Percentiles rank a stretch among this genome's conserved stretches.
phyloP scores from a whole-genome alignment of 2,329 filamentous ascomycete species.

The Parascedosporium putredinis region DNA sequence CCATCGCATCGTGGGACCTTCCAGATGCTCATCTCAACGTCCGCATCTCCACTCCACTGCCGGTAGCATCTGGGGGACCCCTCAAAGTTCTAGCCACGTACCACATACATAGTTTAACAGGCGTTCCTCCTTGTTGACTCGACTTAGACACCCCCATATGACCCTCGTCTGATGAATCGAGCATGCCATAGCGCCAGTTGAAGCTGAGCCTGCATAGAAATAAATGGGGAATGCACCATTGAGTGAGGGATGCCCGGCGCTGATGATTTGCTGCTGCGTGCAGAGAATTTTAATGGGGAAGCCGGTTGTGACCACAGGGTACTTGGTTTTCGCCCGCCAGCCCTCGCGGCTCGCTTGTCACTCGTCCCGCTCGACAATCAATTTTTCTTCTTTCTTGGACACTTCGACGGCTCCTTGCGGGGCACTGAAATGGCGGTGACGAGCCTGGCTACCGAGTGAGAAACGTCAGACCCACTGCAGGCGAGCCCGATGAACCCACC shows the following conservation, averaged over 20 bases:
- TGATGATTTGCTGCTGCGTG: background rate
- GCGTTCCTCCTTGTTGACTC: no score
- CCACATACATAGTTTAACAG: background rate
- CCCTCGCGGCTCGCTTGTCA: background rate
- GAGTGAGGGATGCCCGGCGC: background rate
- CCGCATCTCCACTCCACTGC: background rate
- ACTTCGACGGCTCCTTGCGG: background rate
- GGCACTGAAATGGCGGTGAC: conserved; percentile 11
- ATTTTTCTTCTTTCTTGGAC: background rate
- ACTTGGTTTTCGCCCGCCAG: background rate
- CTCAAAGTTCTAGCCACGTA: conserved; percentile 1
- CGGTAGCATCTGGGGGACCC: background rate
- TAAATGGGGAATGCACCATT: conserved; percentile 2
- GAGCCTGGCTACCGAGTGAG: background rate
- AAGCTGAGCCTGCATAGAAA: background rate
- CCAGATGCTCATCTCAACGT: no score
- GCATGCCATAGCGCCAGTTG: background rate
- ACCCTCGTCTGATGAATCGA: background rate
- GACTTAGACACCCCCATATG: no score
- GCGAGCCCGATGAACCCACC: conserved; percentile 6
- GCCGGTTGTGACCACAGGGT: background rate
- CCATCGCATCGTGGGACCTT: background rate
- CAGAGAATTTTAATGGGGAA: no score
- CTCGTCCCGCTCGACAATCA: background rate
- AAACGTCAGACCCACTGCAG: conserved; percentile 8